These are phyloP conservation scores for Lanmaoa rubissima DNA, from an alignment of 768 basidiomycete species.

Conservation along the genomic window DNA sequence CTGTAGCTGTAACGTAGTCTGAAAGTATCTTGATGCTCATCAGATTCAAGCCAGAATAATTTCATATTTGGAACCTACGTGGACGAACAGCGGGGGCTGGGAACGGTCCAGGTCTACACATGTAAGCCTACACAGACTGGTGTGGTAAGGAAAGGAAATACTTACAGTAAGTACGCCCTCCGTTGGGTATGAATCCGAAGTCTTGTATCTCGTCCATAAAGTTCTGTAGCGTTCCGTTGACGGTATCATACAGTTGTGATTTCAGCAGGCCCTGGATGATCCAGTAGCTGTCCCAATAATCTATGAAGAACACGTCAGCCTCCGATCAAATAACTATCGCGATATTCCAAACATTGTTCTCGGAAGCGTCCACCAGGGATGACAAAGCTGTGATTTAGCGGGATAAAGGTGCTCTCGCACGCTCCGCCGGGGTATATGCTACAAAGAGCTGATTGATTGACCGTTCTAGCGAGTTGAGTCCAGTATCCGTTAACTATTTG, in stretches of 20 bases:
- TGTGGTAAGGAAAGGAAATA: background rate
- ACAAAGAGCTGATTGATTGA: conserved; percentile 71
- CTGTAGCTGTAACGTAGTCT: conserved; percentile 72
- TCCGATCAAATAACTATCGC: background rate
- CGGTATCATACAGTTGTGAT: conserved; percentile 70
- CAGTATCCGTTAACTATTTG: conserved; percentile 85
- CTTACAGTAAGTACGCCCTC: conserved; percentile 85
- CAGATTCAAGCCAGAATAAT: background rate
- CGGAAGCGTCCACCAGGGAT: conserved; percentile 86
- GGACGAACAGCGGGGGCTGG: conserved; percentile 89
- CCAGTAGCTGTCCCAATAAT: conserved; percentile 78
- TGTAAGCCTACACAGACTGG: background rate
- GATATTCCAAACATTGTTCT: conserved; percentile 66
- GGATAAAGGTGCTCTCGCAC: conserved; percentile 86
- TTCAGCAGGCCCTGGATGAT: conserved; percentile 84
- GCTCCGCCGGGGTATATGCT: conserved; percentile 39
- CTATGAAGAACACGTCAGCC: conserved; percentile 24
- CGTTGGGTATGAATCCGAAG: conserved; percentile 93
- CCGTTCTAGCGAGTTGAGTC: conserved; percentile 72
- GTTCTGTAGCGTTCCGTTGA: conserved; percentile 79
- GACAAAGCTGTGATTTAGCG: conserved; percentile 88
- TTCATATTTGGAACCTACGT: conserved; percentile 40
- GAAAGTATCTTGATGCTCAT: conserved; percentile 66
- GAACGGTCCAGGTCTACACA: conserved; percentile 76
- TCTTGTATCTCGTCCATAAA: conserved; percentile 90